Conservation (phyloP, 257 asterid species). For the Plantago elongata region DNA sequence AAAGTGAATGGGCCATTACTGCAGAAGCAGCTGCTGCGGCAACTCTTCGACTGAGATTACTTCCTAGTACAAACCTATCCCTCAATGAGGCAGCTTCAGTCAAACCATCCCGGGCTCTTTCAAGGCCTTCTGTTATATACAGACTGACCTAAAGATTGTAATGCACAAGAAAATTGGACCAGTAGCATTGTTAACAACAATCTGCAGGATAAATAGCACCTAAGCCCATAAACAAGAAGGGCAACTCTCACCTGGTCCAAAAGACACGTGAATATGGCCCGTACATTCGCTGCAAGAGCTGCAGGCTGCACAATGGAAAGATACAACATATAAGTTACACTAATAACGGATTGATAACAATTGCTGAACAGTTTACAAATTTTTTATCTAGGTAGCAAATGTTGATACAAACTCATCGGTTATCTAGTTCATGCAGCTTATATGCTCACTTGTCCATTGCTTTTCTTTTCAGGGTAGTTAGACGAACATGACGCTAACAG, state of each 20-base stretch:
- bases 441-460: too few relatives aligned
- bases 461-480: too few relatives aligned
- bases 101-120: constrained; percentile 88
- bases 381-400: constrained; percentile 1
- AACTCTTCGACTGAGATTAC: constrained; percentile 85
- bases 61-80: constrained; percentile 91
- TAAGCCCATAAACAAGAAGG: constrained; percentile 17
- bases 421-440: neutral
- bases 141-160: constrained; percentile 61
- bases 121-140: constrained; percentile 94
- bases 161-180: neutral
- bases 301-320: constrained; percentile 66
- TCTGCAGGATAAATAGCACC: constrained; percentile 23
- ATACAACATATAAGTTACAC: constrained; percentile 18
- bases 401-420: neutral
- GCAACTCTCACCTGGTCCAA: constrained; percentile 75
- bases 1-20: constrained; percentile 42
- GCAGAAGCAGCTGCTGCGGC: constrained; percentile 99
- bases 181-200: constrained; percentile 4
- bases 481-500: too few relatives aligned
- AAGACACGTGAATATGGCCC: constrained; percentile 90
- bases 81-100: constrained; percentile 93
- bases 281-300: constrained; percentile 71
- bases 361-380: neutral
- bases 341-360: constrained; percentile 2